These are phyloP conservation scores for Pyrenophora seminiperda DNA, from an alignment of 2,329 filamentous ascomycete genomes.

Conservation along the genomic window DNA sequence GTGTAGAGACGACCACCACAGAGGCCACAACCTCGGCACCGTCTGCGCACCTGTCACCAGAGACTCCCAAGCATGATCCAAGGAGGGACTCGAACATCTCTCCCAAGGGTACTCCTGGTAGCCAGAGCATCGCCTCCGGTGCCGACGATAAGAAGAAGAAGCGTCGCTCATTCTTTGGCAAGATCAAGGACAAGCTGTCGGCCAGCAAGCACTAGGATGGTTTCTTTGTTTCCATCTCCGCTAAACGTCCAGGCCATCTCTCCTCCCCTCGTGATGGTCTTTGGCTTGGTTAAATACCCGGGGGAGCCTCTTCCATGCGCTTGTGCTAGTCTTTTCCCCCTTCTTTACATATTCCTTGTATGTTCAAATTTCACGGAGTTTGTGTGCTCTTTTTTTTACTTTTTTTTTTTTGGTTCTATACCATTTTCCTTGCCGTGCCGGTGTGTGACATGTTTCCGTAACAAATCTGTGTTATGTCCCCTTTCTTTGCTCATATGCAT, in stretches of 20 bases:
- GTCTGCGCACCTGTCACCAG: constrained; percentile 24
- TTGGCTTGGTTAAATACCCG: constrained; percentile 33
- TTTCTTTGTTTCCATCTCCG: constrained; percentile 7
- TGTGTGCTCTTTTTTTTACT: too few species aligned
- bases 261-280: constrained; percentile 6
- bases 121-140: constrained; percentile 42
- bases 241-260: constrained; percentile 21
- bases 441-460: constrained; percentile 27
- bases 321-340: constrained; percentile 22
- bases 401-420: constrained; percentile 41
- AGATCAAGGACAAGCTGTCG: constrained; percentile 56
- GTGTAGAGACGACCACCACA: constrained; percentile 43
- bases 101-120: constrained; percentile 47
- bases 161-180: constrained; percentile 55
- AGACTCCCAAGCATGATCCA: constrained; percentile 39
- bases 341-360: constrained; percentile 32
- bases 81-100: constrained; percentile 37
- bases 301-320: constrained; percentile 17
- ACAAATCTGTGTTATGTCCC: constrained; percentile 26
- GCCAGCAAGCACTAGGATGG: constrained; percentile 38
- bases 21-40: constrained; percentile 26
- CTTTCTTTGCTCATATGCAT: constrained; percentile 22
- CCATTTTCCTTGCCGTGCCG: constrained; percentile 35
- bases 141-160: constrained; percentile 53
- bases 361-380: constrained; percentile 34